These are phyloP conservation scores for Neurospora crassa DNA, from an alignment of 2,329 filamentous ascomycete genomes.

Conservation along the genomic window DNA sequence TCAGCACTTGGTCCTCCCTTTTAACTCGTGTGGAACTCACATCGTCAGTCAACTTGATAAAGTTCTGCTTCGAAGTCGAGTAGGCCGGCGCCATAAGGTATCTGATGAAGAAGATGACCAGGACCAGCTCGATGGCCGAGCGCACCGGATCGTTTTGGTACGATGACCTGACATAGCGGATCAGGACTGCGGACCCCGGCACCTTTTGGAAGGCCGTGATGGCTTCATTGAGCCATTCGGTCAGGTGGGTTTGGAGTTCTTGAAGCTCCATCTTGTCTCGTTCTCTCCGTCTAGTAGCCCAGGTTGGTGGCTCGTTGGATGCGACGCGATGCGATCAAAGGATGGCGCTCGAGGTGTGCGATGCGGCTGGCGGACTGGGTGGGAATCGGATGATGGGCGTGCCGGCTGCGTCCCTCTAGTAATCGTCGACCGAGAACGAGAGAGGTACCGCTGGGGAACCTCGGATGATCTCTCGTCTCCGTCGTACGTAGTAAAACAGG, in stretches of 20 bases:
- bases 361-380: background rate
- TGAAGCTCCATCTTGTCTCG: constrained; percentile 49
- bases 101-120: constrained; percentile 90
- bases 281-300: background rate
- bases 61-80: constrained; percentile 81
- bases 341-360: background rate
- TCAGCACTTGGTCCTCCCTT: constrained; percentile 4
- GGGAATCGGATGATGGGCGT: background rate
- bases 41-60: constrained; percentile 81
- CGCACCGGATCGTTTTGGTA: constrained; percentile 96
- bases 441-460: background rate
- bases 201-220: constrained; percentile 73
- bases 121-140: constrained; percentile 82
- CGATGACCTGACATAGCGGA: constrained; percentile 92
- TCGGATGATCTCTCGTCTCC: background rate
- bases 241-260: constrained; percentile 45
- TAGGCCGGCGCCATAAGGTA: constrained; percentile 91
- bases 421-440: background rate
- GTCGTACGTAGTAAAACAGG: background rate
- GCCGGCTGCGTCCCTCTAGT: background rate
- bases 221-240: constrained; percentile 41
- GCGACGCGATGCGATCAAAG: background rate
- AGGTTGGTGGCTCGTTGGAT: background rate
- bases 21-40: constrained; percentile 19
- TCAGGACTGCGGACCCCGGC: constrained; percentile 85